Evolutionary conservation across 495 filamentous ascomycete genomes (phyloP).

Genomic region (Staphylotrichum longicolle): DNA sequence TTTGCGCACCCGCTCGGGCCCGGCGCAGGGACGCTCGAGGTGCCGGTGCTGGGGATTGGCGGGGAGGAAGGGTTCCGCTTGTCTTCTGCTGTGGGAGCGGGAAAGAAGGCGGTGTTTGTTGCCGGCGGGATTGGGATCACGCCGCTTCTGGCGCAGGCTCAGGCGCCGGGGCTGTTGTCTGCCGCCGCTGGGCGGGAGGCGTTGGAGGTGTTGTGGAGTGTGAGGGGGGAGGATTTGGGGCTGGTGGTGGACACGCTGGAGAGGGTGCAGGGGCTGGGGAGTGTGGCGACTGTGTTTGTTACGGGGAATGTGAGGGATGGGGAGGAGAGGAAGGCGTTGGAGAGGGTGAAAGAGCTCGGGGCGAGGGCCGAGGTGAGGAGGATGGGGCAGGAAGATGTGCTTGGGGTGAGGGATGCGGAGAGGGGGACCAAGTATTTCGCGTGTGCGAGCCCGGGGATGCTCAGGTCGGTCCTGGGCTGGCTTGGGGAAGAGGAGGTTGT

Average conservation of each 20-base stretch:
- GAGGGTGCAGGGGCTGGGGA: slow-evolving; percentile 49
- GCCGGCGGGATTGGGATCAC: slow-evolving; percentile 82
- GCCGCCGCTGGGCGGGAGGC: slow-evolving; percentile 26
- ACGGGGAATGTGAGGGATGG: slow-evolving; percentile 43
- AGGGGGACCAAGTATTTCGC: slow-evolving; percentile 59
- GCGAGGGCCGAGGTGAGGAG: slow-evolving; percentile 50
- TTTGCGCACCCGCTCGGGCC: slow-evolving; percentile 50
- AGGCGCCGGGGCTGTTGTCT: slow-evolving; percentile 40
- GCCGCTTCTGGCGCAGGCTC: slow-evolving; percentile 67
- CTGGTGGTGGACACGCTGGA: slow-evolving; percentile 60
- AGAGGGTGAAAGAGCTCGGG: slow-evolving; percentile 35
- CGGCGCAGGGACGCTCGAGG: slow-evolving; percentile 50
- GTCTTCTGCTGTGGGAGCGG: slow-evolving; percentile 22
- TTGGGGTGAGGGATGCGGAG: slow-evolving; percentile 36
- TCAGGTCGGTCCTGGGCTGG: slow-evolving; percentile 59
- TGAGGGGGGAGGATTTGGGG: slow-evolving; percentile 58
- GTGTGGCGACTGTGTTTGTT: slow-evolving; percentile 57
- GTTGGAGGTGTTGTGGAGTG: slow-evolving; percentile 63
- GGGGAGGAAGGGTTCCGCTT: slow-evolving; percentile 52
- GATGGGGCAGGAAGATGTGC: slow-evolving; percentile 54
- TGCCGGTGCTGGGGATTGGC: slow-evolving; percentile 69
- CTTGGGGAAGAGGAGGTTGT: slow-evolving; percentile 58
- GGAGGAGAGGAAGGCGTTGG: slow-evolving; percentile 28
- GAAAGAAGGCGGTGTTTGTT: slow-evolving; percentile 51
- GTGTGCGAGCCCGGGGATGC: slow-evolving; percentile 60